Evolutionary conservation across 2,329 filamentous ascomycete genomes (phyloP).

Genomic region (Raffaelea ambrosiae): DNA sequence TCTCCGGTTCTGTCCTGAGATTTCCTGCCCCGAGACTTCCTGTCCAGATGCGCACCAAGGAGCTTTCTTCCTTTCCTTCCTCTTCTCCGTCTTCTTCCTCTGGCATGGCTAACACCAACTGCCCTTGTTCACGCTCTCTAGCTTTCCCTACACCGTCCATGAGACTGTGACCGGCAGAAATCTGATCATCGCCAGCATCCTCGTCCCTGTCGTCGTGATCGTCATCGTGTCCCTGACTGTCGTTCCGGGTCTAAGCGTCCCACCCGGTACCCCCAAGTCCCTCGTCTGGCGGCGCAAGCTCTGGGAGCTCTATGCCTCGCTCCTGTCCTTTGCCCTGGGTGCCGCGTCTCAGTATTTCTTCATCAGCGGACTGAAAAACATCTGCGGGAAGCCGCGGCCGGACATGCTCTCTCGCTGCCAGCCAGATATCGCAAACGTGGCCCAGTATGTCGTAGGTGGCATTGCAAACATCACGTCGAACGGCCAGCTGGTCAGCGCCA

Average conservation of each 20-base stretch:
- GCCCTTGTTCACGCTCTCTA: conserved; percentile 16
- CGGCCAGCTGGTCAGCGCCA: conserved; percentile 63
- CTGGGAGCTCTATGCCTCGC: conserved; percentile 84
- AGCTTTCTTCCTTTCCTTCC: no score
- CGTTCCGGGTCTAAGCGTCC: conserved; percentile 63
- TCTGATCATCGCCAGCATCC: conserved; percentile 54
- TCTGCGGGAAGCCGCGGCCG: conserved; percentile 69
- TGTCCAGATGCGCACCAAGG: no score
- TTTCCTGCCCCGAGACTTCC: no score
- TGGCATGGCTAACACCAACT: neutral
- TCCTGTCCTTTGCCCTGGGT: conserved; percentile 71
- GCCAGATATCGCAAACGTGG: conserved; percentile 60
- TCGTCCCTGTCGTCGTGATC: conserved; percentile 60
- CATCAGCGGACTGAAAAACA: conserved; percentile 79
- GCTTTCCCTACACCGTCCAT: conserved; percentile 59
- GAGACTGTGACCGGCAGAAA: conserved; percentile 65
- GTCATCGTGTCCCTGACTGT: conserved; percentile 59
- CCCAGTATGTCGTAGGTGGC: conserved; percentile 54
- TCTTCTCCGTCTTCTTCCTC: no score
- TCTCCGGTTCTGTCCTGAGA: no score
- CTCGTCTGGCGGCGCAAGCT: conserved; percentile 73
- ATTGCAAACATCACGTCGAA: conserved; percentile 41
- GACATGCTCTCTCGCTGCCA: conserved; percentile 60
- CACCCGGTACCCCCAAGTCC: conserved; percentile 50
- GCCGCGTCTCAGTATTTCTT: conserved; percentile 68